Percentiles rank a stretch among this genome's conserved stretches.
Evolutionary conservation across 306 rosid species (phyloP).

Genomic region (Chamaecrista fasciculata): DNA sequence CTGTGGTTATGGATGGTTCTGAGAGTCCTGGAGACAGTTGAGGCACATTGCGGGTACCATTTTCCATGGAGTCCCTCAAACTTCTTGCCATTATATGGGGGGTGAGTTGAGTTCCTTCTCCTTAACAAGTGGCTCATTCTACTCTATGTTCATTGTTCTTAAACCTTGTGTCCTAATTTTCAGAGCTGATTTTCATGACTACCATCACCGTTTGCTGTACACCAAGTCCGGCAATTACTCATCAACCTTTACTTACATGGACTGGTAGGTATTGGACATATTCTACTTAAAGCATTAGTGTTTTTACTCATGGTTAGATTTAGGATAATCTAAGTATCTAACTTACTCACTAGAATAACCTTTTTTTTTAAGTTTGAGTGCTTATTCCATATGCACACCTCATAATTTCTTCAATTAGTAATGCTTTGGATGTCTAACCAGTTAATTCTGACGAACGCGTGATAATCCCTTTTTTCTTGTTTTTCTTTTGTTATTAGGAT

Average conservation of each 20-base stretch:
- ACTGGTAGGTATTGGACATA: slow-evolving; percentile 49
- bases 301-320: neutral
- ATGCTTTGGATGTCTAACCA: slow-evolving; percentile 2
- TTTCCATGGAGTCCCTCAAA: slow-evolving; percentile 94
- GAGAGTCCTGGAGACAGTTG: slow-evolving; percentile 93
- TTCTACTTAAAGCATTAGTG: slow-evolving; percentile 15
- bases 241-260: slow-evolving; percentile 93
- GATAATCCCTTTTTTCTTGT: too few relatives aligned
- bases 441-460: slow-evolving; percentile 20
- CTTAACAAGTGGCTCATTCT: slow-evolving; percentile 12
- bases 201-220: slow-evolving; percentile 91
- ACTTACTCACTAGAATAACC: slow-evolving; percentile 3
- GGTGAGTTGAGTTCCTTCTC: slow-evolving; percentile 50
- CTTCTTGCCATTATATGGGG: slow-evolving; percentile 90
- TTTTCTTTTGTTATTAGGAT: slow-evolving; percentile 45
- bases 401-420: neutral
- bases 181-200: slow-evolving; percentile 98
- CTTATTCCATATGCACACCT: neutral
- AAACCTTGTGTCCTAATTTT: slow-evolving; percentile 22
- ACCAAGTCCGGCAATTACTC: slow-evolving; percentile 98
- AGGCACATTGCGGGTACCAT: slow-evolving; percentile 95
- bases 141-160: slow-evolving; percentile 27
- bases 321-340: neutral
- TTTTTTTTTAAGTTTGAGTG: neutral
- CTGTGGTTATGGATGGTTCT: slow-evolving; percentile 95